A percentile compares a stretch with the other conserved stretches of the same genome.
phyloP scores from a whole-genome alignment of 2,329 filamentous ascomycete species.

The Sclerotinia spermophila region DNA sequence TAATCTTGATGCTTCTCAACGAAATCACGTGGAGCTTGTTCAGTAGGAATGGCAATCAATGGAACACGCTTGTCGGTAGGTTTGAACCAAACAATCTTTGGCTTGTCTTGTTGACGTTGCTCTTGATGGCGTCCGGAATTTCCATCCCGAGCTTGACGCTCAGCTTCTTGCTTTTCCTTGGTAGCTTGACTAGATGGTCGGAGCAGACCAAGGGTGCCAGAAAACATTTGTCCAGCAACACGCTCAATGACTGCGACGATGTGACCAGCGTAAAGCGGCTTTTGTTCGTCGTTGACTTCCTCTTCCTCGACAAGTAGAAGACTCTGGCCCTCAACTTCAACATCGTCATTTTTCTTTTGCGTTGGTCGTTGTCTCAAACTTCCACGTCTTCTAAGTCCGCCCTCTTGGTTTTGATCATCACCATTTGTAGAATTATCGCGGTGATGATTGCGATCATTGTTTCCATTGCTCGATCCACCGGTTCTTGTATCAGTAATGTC shows the following conservation, averaged over 20 bases:
- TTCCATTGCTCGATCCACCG: conserved; percentile 70
- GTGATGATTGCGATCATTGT: conserved; percentile 54
- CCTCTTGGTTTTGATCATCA: conserved; percentile 55
- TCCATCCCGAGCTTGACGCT: conserved; percentile 87
- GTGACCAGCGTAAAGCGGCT: conserved; percentile 94
- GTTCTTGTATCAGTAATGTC: conserved; percentile 90
- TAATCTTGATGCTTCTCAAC: conserved; percentile 98
- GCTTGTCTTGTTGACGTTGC: conserved; percentile 86
- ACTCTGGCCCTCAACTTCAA: conserved; percentile 97
- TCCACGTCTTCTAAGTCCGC: conserved; percentile 86
- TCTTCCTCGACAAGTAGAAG: conserved; percentile 95
- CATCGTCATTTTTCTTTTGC: conserved; percentile 99
- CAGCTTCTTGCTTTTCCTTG: conserved; percentile 98
- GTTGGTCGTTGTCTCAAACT: conserved; percentile 95
- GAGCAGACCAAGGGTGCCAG: conserved; percentile 86
- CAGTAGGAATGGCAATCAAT: conserved; percentile 94
- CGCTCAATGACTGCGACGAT: conserved; percentile 97
- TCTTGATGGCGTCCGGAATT: conserved; percentile 67
- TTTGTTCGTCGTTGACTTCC: conserved; percentile 97
- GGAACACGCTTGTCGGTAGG: conserved; percentile 98
- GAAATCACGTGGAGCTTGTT: conserved; percentile 95
- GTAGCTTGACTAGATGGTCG: conserved; percentile 97
- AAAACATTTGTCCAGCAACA: conserved; percentile 98
- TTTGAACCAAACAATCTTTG: conserved; percentile 99
- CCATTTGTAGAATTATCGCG: conserved; percentile 54